Base-by-base conservation (phyloP, 148 eudicot genomes). In the Rhododendron kiyosumense region DNA sequence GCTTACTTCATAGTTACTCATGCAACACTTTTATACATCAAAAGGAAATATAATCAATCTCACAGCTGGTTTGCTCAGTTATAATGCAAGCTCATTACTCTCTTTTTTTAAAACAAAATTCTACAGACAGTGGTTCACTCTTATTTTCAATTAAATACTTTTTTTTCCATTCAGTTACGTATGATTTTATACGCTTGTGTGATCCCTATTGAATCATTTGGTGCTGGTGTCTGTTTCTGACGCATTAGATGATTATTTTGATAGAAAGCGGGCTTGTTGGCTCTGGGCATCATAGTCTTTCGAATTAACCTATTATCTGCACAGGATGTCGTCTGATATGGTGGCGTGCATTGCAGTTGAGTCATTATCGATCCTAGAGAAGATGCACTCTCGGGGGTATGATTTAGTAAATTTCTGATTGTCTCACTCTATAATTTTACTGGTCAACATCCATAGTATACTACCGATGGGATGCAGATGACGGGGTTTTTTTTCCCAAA, bases 261-360 rank as follows among this genome's bases (percentile, higher is more conserved):
- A n/a, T 65, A 9, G 71, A 65, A n/a, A 65, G 30, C n/a, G 26
- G 13, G 14, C 71, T 67, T 67, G 34, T 67, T 63, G 74, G 74
- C 34, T 67, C 14, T 67, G 34, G 74, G 74, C 71, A 67, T 67
- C 32, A 24, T 63, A 67, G 32, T 67, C 32, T 2, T 67, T 11
- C 9, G 6, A 67, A 36, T 75, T 76, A 10, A 71, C 49, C 12
- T 83, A 20, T 67, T 41, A 2, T 83, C 22, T 86, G 81, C 90
- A 83, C 96, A 95, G 98, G 94, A 94, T 95, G 98, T 90, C 98
- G 12, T 85, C 92, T 52, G 96, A 95, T 87, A 95, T 95, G 98
- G 93, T 94, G 67, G 92, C 98, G 28, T 95, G 98, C 80, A 95
- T 95, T 84, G 98, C 97, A 20, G 95, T 94, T 59, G 98, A 95